Evolutionary conservation across 1,284 basidiomycete genomes (phyloP).

Genomic region (Microbotryum intermedium): DNA sequence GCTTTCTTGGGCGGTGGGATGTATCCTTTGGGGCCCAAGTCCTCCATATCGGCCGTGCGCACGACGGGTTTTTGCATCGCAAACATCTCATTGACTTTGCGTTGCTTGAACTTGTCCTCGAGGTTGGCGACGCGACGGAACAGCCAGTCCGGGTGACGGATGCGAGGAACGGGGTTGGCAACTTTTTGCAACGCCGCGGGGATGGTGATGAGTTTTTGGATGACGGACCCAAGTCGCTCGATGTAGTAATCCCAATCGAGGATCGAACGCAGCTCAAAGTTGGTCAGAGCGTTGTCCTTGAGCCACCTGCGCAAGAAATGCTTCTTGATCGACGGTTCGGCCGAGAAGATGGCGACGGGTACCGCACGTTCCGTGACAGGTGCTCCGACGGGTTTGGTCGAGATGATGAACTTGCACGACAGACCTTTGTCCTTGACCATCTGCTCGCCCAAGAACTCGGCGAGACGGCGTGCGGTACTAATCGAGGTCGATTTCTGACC

Average conservation of each 20-base stretch:
- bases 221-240: slow-evolving; percentile 92
- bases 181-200: slow-evolving; percentile 98
- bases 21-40: slow-evolving; percentile 44
- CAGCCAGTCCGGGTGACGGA: slow-evolving; percentile 96
- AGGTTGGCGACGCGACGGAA: slow-evolving; percentile 79
- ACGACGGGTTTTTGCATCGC: slow-evolving; percentile 42
- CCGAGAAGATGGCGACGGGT: slow-evolving; percentile 97
- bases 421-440: slow-evolving; percentile 99
- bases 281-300: slow-evolving; percentile 78
- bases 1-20: slow-evolving; percentile 8
- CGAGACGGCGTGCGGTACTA: slow-evolving; percentile 86
- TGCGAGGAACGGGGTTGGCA: slow-evolving; percentile 87
- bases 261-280: slow-evolving; percentile 88
- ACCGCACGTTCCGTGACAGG: slow-evolving; percentile 96
- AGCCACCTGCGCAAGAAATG: slow-evolving; percentile 93
- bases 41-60: slow-evolving; percentile 53
- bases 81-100: slow-evolving; percentile 96
- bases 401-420: slow-evolving; percentile 98
- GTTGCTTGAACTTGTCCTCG: slow-evolving; percentile 96
- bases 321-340: slow-evolving; percentile 81
- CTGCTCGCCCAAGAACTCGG: slow-evolving; percentile 94
- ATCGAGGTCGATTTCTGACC: slow-evolving; percentile 97
- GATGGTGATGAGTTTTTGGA: slow-evolving; percentile 98
- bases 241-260: slow-evolving; percentile 99
- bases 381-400: slow-evolving; percentile 81